Conservation (phyloP, 352 stramenopile genomes). For the Pythium utonaiense region DNA sequence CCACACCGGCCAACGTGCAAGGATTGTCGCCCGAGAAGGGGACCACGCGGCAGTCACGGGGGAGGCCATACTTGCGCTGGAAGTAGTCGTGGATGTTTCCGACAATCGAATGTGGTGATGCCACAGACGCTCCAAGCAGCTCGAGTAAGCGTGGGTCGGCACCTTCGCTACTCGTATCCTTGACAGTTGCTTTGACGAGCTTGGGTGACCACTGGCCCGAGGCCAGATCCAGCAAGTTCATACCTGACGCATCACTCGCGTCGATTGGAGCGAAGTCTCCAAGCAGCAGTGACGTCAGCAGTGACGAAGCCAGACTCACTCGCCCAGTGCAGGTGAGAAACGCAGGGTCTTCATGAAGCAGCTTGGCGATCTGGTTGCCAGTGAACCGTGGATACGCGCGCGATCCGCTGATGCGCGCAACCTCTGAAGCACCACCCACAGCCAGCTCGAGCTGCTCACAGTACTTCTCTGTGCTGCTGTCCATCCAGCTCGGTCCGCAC, state of each 20-base stretch:
- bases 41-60: constrained; percentile 51
- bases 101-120: constrained; percentile 37
- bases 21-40: constrained; percentile 84
- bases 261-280: constrained; percentile 72
- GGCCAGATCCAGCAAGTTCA: constrained; percentile 80
- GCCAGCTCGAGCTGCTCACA: constrained; percentile 53
- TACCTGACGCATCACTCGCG: constrained; percentile 73
- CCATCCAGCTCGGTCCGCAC: constrained; percentile 83
- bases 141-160: constrained; percentile 21
- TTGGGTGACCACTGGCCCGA: constrained; percentile 50
- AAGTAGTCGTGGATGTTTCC: constrained; percentile 62
- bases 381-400: constrained; percentile 83
- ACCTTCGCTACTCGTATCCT: constrained; percentile 11
- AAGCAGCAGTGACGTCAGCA: constrained; percentile 70
- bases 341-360: constrained; percentile 36
- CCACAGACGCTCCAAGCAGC: constrained; percentile 39
- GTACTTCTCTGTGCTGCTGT: constrained; percentile 65
- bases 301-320: constrained; percentile 60
- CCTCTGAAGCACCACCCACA: constrained; percentile 47
- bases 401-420: constrained; percentile 74
- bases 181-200: constrained; percentile 37
- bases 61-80: constrained; percentile 60
- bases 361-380: constrained; percentile 72
- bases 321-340: constrained; percentile 45
- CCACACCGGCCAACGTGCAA: constrained; percentile 66